phyloP scores from a whole-genome alignment of 768 basidiomycete genomes.

The Nevesoporus exiguus region DNA sequence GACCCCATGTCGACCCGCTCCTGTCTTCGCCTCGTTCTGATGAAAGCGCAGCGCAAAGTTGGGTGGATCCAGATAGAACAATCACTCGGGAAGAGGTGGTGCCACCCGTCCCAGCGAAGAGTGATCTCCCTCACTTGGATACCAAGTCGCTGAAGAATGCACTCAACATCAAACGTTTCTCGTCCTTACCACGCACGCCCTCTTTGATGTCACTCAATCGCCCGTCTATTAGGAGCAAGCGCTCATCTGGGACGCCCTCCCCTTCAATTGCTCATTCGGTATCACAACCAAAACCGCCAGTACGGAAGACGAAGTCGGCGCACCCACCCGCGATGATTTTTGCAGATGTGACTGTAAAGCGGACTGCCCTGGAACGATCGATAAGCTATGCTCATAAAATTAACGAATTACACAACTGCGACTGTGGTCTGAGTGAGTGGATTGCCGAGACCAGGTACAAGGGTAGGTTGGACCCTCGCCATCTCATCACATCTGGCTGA shows the following conservation, averaged over 20 bases:
- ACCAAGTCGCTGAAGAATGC: constrained; percentile 25
- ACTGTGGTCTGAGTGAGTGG: constrained; percentile 82
- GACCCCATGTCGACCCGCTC: neutral
- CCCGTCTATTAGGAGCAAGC: constrained; percentile 21
- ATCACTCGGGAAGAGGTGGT: constrained; percentile 18
- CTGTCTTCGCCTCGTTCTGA: constrained; percentile 22
- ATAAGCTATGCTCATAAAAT: constrained; percentile 76
- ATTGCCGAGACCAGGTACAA: constrained; percentile 50
- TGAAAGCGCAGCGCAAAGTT: constrained; percentile 14
- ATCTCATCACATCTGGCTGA: constrained; percentile 2
- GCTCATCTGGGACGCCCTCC: constrained; percentile 24
- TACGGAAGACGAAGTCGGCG: constrained; percentile 33
- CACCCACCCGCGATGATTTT: constrained; percentile 71
- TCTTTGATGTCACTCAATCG: constrained; percentile 46
- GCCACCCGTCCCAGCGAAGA: constrained; percentile 31
- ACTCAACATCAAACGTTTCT: constrained; percentile 41
- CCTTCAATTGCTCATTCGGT: constrained; percentile 35
- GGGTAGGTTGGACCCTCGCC: constrained; percentile 39
- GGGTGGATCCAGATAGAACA: constrained; percentile 20
- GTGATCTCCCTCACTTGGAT: constrained; percentile 22
- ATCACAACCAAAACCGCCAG: constrained; percentile 16
- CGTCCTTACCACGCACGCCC: constrained; percentile 64
- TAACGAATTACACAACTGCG: constrained; percentile 71
- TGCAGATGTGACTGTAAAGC: constrained; percentile 56
- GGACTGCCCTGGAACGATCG: constrained; percentile 63